A percentile compares a stretch with the other conserved stretches of the same genome.
Conservation (phyloP, 441 rosid species). For the Populus tomentosa region DNA sequence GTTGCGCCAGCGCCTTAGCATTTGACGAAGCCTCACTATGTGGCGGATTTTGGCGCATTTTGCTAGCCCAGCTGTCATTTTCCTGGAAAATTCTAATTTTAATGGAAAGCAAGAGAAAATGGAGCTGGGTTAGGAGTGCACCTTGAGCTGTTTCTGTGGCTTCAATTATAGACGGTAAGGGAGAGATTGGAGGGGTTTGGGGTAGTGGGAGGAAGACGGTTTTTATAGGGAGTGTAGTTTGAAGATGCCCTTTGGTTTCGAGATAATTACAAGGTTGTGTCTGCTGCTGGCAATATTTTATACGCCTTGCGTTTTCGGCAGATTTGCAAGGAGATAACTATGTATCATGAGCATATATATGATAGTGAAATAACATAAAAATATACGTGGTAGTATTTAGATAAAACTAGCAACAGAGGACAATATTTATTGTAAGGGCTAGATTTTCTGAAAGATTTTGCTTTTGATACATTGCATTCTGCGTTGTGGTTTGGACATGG, state of each 20-base stretch:
- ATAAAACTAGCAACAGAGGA: conserved; percentile 10
- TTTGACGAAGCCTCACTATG: conserved; percentile 79
- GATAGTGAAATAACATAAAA: neutral
- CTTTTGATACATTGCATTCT: conserved; percentile 12
- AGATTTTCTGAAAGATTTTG: neutral
- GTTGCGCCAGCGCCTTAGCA: conserved; percentile 81
- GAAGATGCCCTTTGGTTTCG: conserved; percentile 26
- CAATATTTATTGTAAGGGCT: neutral
- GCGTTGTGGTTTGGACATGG: conserved; percentile 1
- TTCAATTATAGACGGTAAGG: neutral
- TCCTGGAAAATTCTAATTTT: neutral
- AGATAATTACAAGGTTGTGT: conserved; percentile 38
- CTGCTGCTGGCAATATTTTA: conserved; percentile 16
- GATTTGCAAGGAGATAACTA: neutral
- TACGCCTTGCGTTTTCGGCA: conserved; percentile 5
- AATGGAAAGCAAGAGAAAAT: neutral
- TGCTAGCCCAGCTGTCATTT: conserved; percentile 52
- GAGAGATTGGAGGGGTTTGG: conserved; percentile 26
- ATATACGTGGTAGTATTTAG: neutral
- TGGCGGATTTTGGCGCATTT: conserved; percentile 89
- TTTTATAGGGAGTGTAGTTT: conserved; percentile 28
- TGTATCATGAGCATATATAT: neutral
- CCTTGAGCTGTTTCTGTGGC: conserved; percentile 3
- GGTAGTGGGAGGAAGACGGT: conserved; percentile 11
- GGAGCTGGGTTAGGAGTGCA: neutral